Percentiles rank a stretch among this genome's conserved stretches.
These are phyloP conservation scores for Haplosporangium sp. DNA, from an alignment of 371 early-diverging fungal genomes.

Conservation along the genomic window DNA sequence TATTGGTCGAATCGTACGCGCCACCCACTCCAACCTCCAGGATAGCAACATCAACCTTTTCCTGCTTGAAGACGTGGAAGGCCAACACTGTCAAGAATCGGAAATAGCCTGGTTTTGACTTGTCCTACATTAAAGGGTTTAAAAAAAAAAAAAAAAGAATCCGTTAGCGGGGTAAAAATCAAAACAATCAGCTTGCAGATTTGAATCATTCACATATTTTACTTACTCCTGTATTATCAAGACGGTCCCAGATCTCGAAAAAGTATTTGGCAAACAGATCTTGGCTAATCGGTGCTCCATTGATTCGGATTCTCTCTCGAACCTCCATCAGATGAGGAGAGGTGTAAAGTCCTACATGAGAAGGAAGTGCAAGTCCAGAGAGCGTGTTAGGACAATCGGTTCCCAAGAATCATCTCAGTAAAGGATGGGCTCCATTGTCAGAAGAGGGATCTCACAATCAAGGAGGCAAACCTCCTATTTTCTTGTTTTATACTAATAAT, in stretches of 20 bases:
- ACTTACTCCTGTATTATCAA: constrained; percentile 65
- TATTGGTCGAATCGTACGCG: constrained; percentile 87
- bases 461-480: too few species aligned
- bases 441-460: too few species aligned
- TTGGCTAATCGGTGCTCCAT: constrained; percentile 84
- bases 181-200: background rate
- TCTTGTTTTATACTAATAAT: too few species aligned
- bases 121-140: constrained; percentile 19
- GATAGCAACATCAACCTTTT: constrained; percentile 84
- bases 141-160: constrained; percentile 7
- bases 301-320: constrained; percentile 93
- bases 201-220: background rate
- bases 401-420: constrained; percentile 11
- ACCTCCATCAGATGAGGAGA: constrained; percentile 95
- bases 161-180: constrained; percentile 4
- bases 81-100: constrained; percentile 91
- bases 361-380: too few species aligned
- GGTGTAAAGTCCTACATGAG: constrained; percentile 91
- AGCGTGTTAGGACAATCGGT: too few species aligned
- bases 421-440: background rate
- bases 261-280: constrained; percentile 88
- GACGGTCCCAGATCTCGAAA: constrained; percentile 84
- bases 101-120: constrained; percentile 87
- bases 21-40: constrained; percentile 91
- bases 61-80: constrained; percentile 86